Percentiles rank a stretch among this genome's conserved stretches.
Conservation (phyloP, 23 red algal genomes). For the Pyropia haitanensis region DNA sequence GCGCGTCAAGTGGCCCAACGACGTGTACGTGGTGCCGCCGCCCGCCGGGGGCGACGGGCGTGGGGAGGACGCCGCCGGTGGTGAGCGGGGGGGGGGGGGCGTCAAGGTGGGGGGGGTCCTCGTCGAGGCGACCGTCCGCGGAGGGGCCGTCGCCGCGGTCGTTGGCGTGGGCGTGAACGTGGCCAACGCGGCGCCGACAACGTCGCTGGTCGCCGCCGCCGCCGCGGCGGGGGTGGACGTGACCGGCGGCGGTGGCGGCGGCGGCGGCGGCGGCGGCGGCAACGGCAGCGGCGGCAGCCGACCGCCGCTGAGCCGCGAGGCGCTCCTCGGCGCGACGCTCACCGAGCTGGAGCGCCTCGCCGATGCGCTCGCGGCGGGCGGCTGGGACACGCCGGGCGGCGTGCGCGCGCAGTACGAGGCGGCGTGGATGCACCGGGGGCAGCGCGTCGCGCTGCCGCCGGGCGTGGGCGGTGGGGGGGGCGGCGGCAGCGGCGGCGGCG, state of each 20-base stretch:
- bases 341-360: conserved; percentile 33
- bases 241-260: neutral
- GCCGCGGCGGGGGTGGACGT: neutral
- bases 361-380: conserved; percentile 14
- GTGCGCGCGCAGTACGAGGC: conserved; percentile 36
- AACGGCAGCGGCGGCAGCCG: no score
- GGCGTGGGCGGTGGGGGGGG: no score
- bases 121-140: conserved; percentile 36
- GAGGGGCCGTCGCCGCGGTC: conserved; percentile 33
- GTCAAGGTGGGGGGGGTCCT: conserved; percentile 76
- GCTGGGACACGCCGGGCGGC: conserved; percentile 23
- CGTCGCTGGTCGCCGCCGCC: conserved; percentile 22
- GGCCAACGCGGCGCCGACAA: conserved; percentile 56
- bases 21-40: conserved; percentile 32
- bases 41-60: neutral
- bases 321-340: conserved; percentile 33
- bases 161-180: conserved; percentile 90
- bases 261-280: neutral
- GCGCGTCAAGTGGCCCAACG: conserved; percentile 93
- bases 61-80: no score
- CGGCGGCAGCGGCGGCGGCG: no score
- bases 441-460: conserved; percentile 22
- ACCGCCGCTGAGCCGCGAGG: conserved; percentile 9
- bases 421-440: conserved; percentile 67
- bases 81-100: neutral